Base-by-base conservation (phyloP, 2,329 filamentous ascomycete species). In the Beauveria scarabaeidicola region DNA sequence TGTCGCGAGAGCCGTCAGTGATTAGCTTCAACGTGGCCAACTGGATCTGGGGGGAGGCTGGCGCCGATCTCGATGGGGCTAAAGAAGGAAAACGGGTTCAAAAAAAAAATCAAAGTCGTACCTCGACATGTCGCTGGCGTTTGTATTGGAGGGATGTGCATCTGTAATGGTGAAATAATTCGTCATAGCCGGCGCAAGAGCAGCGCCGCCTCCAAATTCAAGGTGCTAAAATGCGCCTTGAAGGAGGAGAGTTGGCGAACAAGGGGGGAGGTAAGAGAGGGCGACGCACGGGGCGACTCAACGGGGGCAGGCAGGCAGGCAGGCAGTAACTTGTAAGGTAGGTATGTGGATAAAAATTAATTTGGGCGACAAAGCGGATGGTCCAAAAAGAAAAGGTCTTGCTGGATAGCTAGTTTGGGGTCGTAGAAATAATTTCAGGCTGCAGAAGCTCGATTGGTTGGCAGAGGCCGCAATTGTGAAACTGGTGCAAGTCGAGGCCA, bases 141-240 rank as follows among this genome's bases (percentile, higher is more conserved):
- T 70, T 60, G 67, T 68, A 63, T 71, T 68, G 63, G 74, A 72
- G 70, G 72, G 69, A 68, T 69, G 75, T 69, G 73, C 78, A 78
- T 80, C 72, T 70, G 77, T 69, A 62, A 83, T 78, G 59, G 77
- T 78, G 58, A 76, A 78, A 69, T 84, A 83, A 65, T 77, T 78
- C 69, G 78, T 77, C 81, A 84, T 84, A 74, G 72, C 73, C 71
- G 62, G 57, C 61, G 51, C 61, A 58, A 52, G 47, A 40, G 27
- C 15, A 53, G 55, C 60, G 60, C 60, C 54, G 59, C 59, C 54
- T 58, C 60, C 60, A 17, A 27, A 23, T 44, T 50, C 60, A 61
- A 61, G 60, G 59, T 52, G 59, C 59, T 52, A 52, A 57, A 38
- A 32, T 60, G 58, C 58, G 52, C 52, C 58, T 60, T 60, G 58